Evolutionary conservation across 805 yeast species (phyloP), one percentile per base, ranked within the genome.

Genomic region (Candida ipomoeae): DNA sequence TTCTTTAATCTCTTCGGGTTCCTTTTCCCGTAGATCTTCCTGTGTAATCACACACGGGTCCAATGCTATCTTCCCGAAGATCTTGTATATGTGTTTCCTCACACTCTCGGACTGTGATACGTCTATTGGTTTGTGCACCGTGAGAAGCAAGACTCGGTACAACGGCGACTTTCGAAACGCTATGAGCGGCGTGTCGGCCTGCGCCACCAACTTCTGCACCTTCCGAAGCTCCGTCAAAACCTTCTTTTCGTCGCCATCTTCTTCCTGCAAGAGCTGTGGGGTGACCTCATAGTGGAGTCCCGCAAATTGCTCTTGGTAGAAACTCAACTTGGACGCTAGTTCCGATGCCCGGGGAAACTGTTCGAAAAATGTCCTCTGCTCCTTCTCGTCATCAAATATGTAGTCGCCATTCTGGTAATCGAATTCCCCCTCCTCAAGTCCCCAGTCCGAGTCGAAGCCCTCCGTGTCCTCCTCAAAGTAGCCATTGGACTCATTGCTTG

Each of bases 381-480:
- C 67, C 23, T 56, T 48, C 40, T 60, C 62, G 34, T 63, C 57
- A 10, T 70, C 73, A 52, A 64, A 73, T 3, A 73, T 68, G 54
- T 63, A 71, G 56, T 73, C 65, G n/a, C 68, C 62, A 48, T 69
- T 70, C 40, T 68, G 55, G 39, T 33, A 47, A 46, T 57, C 52
- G 48, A 59, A 68, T 3, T 51, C 59, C 13, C 60, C 50, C n/a
- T 68, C 74, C 13, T 70, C 76, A 14, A 73, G 50, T 6, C 78
- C 78, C 78, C 78, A 73, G 60, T 73, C 78, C 6, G 71, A 61
- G 54, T 55, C 61, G 43, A 54, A 49, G 32, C 59, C 41, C 1
- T 44, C 46, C 5, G 17, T 6, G 13, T 44, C 33, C 35, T 53
- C 53, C 20, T 31, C 48, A 8, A 33, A 21, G 20, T 31, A 41